Evolutionary conservation across 2,329 filamentous ascomycete genomes (phyloP), one percentile per base, ranked within the genome.

Genomic region (Botrytis porri): DNA sequence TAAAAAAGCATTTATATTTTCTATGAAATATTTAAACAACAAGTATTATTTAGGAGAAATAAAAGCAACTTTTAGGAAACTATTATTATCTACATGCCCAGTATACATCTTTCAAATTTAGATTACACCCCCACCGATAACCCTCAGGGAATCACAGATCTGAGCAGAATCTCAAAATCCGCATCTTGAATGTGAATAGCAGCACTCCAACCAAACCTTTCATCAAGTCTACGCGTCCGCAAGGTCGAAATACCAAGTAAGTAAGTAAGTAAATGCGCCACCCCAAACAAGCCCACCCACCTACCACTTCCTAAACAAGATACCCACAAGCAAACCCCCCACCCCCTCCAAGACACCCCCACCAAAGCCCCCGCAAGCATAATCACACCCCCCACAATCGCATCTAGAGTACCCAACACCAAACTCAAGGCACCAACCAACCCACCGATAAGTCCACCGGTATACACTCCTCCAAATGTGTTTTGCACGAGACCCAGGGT

Each of bases 281-380:
- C 14, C 51, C n/a, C n/a, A 29, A 57, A 57, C 14, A 57, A 8
- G 1, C 14, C 0, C 14, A 29, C 51, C 51, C n/a, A 57, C 32
- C n/a, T 62, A 62, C 35, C 60, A 62, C 37, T 29, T 22, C 4
- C 60, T 25, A 41, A 62, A 62, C 60, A 41, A 62, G 60, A 62
- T 41, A 4, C 60, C 60, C 1, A 37, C 60, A 41, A 62, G 35
- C 60, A 62, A 62, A 2, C 37, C 37, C 3, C 25, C 60, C 35
- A 62, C 60, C 4, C 60, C 60, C 60, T n/a, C 6, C 22, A 39
- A 25, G 8, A 8, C 60, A n/a, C 37, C 60, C 60, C 60, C 60
- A 62, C 25, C 35, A 62, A 62, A 62, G 60, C 35, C 5, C 16
- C 51, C 1, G 51, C 51, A 57, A 57, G 51, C 51, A 57, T 29